Base-by-base conservation (phyloP, 345 rosid species). In the Anastatica hierochuntica region DNA sequence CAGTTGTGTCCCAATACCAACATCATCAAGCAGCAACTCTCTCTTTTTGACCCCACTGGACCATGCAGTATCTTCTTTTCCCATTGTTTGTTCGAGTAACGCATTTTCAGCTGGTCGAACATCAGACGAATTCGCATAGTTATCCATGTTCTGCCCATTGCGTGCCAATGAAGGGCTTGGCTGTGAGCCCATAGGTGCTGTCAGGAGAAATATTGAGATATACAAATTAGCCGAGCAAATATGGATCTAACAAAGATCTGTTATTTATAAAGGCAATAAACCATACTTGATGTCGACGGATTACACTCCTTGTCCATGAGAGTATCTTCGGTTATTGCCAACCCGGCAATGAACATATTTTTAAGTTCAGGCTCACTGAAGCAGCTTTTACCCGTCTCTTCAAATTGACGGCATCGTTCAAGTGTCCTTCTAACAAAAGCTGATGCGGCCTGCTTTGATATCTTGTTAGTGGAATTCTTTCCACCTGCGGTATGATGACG, bases 11-110 rank as follows among this genome's bases (percentile, higher is more conserved):
- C 71, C 54, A 37, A 36, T 37, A 68, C 81, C 95, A 66, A 81
- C 96, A 67, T 85, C 95, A 60, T 92, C 96, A 53, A 83, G 86
- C 42, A 71, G 72, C 67, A 92, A 34, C 58, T 92, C 96, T 73
- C 84, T 85, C 73, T 72, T 81, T 74, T 92, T 92, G 61, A 77
- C 88, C 77, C 79, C 76, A 67, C 69, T 83, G 34, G 81, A 77
- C 66, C 50, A 60, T 36, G 33, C 20, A 49, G 70, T 48, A 42
- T 83, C 94, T 71, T 88, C 96, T 60, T 66, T 74, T 50, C 51
- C 70, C 27, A 41, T 61, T 30, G 67, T 62, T 64, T 68, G 81
- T 58, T 80, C 85, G 34, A 77, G 56, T 45, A 68, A 52, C 39
- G 44, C 67, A 70, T 70, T 77, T 56, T 43, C 68, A 53, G 80